Evolutionary conservation across 208 protist species (phyloP).

Genomic region (Naegleria gruberi): DNA sequence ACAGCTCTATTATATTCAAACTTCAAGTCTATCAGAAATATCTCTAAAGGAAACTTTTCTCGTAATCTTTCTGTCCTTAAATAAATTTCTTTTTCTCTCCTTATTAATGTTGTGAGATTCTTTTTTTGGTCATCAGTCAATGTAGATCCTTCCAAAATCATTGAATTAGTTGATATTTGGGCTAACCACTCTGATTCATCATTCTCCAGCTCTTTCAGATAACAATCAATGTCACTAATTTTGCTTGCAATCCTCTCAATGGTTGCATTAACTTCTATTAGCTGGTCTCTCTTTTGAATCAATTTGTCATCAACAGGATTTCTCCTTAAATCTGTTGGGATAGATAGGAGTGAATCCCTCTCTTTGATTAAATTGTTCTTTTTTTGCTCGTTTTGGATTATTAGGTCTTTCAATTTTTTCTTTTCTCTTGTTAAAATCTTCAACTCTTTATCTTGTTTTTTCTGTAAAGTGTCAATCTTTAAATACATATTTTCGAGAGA

Average conservation of each 20-base stretch:
- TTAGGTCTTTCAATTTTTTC: neutral
- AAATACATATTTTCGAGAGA: neutral
- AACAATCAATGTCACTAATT: neutral
- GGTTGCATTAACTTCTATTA: neutral
- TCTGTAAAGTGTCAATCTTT: neutral
- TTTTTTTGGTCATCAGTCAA: neutral
- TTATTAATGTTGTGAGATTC: neutral
- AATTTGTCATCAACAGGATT: neutral
- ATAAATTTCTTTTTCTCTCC: neutral
- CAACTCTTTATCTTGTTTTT: neutral
- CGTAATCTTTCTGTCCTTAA: neutral
- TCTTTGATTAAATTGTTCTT: neutral
- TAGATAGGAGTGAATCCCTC: neutral
- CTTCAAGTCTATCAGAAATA: neutral
- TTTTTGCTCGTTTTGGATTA: neutral
- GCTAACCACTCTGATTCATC: neutral
- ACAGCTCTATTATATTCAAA: neutral
- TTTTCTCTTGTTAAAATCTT: neutral
- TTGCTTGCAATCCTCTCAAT: neutral
- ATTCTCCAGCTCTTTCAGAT: neutral
- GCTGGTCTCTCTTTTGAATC: neutral
- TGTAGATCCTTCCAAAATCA: neutral
- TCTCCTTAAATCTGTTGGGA: neutral
- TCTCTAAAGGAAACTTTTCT: neutral
- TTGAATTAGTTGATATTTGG: neutral